Conservation (phyloP, 805 yeast genomes). For the Dipodascus albidus region DNA sequence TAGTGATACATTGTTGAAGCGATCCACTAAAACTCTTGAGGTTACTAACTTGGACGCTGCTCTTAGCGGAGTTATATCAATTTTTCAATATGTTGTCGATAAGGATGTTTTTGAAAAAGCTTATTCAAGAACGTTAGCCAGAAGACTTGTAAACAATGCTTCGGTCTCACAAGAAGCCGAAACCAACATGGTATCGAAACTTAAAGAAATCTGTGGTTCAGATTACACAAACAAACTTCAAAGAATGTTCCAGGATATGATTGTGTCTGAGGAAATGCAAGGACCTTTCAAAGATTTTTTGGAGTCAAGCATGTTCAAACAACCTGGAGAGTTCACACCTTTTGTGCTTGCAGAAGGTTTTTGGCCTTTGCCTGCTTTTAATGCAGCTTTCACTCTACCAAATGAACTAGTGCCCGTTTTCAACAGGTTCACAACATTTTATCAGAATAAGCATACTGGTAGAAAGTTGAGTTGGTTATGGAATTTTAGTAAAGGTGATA, state of each 20-base stretch:
- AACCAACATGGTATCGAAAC: constrained; percentile 69
- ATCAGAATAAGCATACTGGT: constrained; percentile 68
- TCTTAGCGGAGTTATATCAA: constrained; percentile 73
- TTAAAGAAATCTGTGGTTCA: constrained; percentile 80
- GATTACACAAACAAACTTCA: constrained; percentile 92
- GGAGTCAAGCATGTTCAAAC: constrained; percentile 20
- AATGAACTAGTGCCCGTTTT: constrained; percentile 51
- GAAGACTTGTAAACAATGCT: constrained; percentile 77
- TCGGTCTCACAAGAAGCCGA: constrained; percentile 80
- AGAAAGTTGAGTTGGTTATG: constrained; percentile 91
- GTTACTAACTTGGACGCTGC: constrained; percentile 55
- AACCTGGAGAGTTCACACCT: constrained; percentile 48
- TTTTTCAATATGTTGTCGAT: constrained; percentile 82
- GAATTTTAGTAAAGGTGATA: constrained; percentile 87
- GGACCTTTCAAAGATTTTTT: constrained; percentile 39
- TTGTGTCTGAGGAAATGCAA: constrained; percentile 69
- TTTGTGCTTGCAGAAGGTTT: constrained; percentile 74
- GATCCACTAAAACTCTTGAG: constrained; percentile 51
- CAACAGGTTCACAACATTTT: constrained; percentile 55
- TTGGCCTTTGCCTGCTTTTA: constrained; percentile 64
- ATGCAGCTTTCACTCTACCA: constrained; percentile 51
- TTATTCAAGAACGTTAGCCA: constrained; percentile 81
- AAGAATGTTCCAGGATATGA: constrained; percentile 91
- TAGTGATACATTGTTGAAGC: constrained; percentile 72
- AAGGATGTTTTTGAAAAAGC: constrained; percentile 92